Percentiles rank a stretch among this genome's conserved stretches.
These are phyloP conservation scores for Hyphopichia fennica DNA, from an alignment of 1,139 yeast genomes.

Conservation along the genomic window DNA sequence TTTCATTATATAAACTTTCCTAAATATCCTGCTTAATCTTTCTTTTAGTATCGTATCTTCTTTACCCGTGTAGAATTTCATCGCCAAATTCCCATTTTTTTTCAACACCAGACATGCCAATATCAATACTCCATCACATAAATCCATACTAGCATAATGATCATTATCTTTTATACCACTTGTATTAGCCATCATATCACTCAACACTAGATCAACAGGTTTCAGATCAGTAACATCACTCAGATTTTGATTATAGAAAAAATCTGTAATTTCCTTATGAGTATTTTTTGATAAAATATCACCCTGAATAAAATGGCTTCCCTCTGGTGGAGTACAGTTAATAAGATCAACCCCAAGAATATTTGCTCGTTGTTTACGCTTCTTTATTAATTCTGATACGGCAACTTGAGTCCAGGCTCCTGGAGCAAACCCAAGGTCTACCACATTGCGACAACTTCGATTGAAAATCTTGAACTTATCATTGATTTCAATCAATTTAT, in stretches of 20 bases:
- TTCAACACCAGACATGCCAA: conserved; percentile 28
- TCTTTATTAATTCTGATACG: conserved; percentile 20
- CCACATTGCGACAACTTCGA: conserved; percentile 51
- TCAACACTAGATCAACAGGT: conserved; percentile 35
- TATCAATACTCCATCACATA: conserved; percentile 40
- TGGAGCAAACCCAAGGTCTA: conserved; percentile 66
- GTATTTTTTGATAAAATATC: conserved; percentile 37
- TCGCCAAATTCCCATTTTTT: conserved; percentile 35
- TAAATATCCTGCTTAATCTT: conserved; percentile 28
- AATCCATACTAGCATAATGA: conserved; percentile 47
- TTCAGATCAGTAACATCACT: conserved; percentile 3
- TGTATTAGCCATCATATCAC: conserved; percentile 53
- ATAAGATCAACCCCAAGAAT: conserved; percentile 46
- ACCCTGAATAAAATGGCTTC: conserved; percentile 42
- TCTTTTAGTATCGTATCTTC: conserved; percentile 31
- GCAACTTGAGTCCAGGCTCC: conserved; percentile 54
- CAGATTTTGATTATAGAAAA: conserved; percentile 8
- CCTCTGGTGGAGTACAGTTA: conserved; percentile 38
- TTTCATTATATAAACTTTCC: conserved; percentile 32
- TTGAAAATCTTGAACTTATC: conserved; percentile 59
- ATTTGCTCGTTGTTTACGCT: conserved; percentile 4
- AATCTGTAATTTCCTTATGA: conserved; percentile 24
- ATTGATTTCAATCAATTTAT: conserved; percentile 73
- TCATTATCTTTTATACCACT: conserved; percentile 44
- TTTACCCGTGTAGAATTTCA: conserved; percentile 45